phyloP scores from a whole-genome alignment of 164 flowering plant genomes.

The Umbellularia californica region DNA sequence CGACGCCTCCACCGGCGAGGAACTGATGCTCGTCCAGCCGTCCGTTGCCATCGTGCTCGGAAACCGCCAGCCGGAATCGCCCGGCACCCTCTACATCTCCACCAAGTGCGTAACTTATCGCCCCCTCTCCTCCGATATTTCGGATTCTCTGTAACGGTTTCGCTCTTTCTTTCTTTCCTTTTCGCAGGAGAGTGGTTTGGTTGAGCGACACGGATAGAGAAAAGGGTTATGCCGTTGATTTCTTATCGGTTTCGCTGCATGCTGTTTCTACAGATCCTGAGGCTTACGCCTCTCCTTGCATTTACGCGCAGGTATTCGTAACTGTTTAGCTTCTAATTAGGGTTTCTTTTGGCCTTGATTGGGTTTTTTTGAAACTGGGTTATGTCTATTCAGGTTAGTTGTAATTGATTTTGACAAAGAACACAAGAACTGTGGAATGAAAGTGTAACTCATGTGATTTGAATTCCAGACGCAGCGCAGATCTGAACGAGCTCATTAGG shows the following conservation, averaged over 20 bases:
- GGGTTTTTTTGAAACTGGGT: background rate
- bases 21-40: slow-evolving; percentile 65
- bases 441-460: too few relatives aligned
- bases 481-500: too few relatives aligned
- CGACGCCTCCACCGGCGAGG: slow-evolving; percentile 62
- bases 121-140: slow-evolving; percentile 4
- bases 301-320: slow-evolving; percentile 68
- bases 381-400: background rate
- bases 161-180: background rate
- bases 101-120: slow-evolving; percentile 40
- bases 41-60: slow-evolving; percentile 63
- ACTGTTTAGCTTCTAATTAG: background rate
- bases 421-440: too few relatives aligned
- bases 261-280: slow-evolving; percentile 88
- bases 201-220: slow-evolving; percentile 61
- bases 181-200: slow-evolving; percentile 72
- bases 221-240: slow-evolving; percentile 83
- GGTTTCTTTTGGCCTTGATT: background rate
- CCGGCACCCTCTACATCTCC: slow-evolving; percentile 83
- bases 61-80: slow-evolving; percentile 56
- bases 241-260: slow-evolving; percentile 75
- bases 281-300: slow-evolving; percentile 80
- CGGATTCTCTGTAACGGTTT: background rate
- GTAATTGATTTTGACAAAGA: too few relatives aligned
- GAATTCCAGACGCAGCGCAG: too few relatives aligned